phyloP scores from a whole-genome alignment of 179 eudicot species.

The Beta macrorhiza region DNA sequence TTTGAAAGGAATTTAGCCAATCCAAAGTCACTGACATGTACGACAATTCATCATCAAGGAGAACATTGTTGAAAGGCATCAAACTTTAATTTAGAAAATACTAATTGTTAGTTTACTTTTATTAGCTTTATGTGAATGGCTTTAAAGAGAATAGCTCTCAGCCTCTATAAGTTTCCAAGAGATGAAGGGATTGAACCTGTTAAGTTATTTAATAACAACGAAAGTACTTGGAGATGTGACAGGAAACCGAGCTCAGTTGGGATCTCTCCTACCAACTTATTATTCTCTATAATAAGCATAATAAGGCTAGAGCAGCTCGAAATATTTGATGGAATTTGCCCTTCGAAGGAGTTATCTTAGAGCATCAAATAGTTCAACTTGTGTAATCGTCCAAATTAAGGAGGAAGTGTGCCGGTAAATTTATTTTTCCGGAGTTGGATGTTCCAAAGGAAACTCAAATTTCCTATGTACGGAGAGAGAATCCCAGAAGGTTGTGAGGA shows the following conservation, averaged over 20 bases:
- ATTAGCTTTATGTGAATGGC: too few species aligned
- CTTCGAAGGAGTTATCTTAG: background rate
- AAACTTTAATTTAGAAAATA: too few species aligned
- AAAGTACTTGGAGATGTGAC: background rate
- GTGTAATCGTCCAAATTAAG: background rate
- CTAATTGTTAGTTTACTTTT: too few species aligned
- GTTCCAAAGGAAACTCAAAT: background rate
- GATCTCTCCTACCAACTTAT: slow-evolving; percentile 31
- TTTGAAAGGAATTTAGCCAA: too few species aligned
- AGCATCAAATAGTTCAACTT: background rate
- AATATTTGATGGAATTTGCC: slow-evolving; percentile 14
- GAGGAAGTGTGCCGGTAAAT: slow-evolving; percentile 3
- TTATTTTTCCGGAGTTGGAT: slow-evolving; percentile 2
- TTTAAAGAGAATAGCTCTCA: too few species aligned
- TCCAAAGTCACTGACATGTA: too few species aligned
- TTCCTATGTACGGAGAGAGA: slow-evolving; percentile 16
- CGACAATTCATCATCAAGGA: too few species aligned
- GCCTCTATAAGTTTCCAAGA: slow-evolving; percentile 15
- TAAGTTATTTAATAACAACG: background rate
- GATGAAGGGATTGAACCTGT: slow-evolving; percentile 19
- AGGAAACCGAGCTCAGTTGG: background rate
- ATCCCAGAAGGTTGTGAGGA: background rate
- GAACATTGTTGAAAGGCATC: too few species aligned
- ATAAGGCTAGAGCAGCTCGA: slow-evolving; percentile 2
- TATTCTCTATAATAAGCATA: slow-evolving; percentile 16